Evolutionary conservation across 108 stramenopile genomes (phyloP).

Genomic region (Pseudonitzschia delicatissima): DNA sequence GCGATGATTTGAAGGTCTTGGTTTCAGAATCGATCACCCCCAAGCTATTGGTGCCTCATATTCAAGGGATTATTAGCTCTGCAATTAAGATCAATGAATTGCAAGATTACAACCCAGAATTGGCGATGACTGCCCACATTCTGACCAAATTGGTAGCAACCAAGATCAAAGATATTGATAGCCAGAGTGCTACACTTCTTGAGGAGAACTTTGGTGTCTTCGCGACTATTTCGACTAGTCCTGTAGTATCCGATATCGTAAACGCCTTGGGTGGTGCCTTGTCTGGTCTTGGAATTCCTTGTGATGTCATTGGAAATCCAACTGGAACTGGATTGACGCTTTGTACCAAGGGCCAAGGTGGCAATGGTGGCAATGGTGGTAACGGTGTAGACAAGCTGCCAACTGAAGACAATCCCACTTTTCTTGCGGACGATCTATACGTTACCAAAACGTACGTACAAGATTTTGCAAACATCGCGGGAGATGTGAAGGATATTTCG

Average conservation of each 20-base stretch:
- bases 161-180: slow-evolving; percentile 37
- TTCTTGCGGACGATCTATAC: slow-evolving; percentile 66
- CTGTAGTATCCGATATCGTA: slow-evolving; percentile 20
- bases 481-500: slow-evolving; percentile 63
- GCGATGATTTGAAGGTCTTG: slow-evolving; percentile 27
- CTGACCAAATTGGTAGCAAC: slow-evolving; percentile 59
- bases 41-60: slow-evolving; percentile 39
- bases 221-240: slow-evolving; percentile 12
- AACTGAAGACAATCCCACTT: slow-evolving; percentile 44
- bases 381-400: slow-evolving; percentile 24
- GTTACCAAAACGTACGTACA: slow-evolving; percentile 69
- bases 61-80: slow-evolving; percentile 41
- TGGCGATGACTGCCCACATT: slow-evolving; percentile 44
- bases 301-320: slow-evolving; percentile 40
- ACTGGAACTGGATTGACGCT: not conserved
- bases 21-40: slow-evolving; percentile 39
- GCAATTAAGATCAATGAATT: slow-evolving; percentile 10
- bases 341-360: not conserved
- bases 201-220: slow-evolving; percentile 8
- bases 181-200: slow-evolving; percentile 38
- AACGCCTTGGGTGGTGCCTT: slow-evolving; percentile 37
- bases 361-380: not conserved
- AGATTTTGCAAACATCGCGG: slow-evolving; percentile 65
- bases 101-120: not conserved
- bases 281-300: slow-evolving; percentile 30